These are phyloP conservation scores for Microsporum ferrugineum DNA, from an alignment of 2,329 filamentous ascomycete genomes.

Conservation along the genomic window DNA sequence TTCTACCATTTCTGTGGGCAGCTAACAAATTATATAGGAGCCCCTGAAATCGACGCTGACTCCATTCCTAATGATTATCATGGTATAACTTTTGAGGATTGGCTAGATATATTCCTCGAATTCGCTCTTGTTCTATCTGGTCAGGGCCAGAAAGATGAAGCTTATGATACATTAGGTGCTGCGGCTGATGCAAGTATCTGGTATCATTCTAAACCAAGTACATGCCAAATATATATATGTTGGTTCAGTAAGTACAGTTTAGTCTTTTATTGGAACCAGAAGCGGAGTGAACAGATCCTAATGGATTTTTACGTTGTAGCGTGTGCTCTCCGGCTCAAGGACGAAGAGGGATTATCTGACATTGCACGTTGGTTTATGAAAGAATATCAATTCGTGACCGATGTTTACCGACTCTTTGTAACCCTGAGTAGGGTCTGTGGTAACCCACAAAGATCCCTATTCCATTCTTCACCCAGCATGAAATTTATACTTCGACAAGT, in stretches of 20 bases:
- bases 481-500: constrained; percentile 89
- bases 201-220: constrained; percentile 54
- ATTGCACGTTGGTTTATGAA: constrained; percentile 76
- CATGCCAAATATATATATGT: constrained; percentile 62
- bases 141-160: constrained; percentile 54
- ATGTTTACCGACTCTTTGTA: constrained; percentile 73
- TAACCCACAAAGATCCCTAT: constrained; percentile 50
- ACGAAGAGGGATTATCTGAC: constrained; percentile 62
- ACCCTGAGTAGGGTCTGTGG: constrained; percentile 66
- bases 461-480: constrained; percentile 68
- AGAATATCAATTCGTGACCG: constrained; percentile 65
- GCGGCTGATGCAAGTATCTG: constrained; percentile 75
- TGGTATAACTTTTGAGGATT: constrained; percentile 68
- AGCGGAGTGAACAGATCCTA: constrained; percentile 14
- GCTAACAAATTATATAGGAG: constrained; percentile 7
- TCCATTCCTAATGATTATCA: constrained; percentile 50
- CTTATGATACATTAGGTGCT: constrained; percentile 69
- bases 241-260: constrained; percentile 52
- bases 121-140: constrained; percentile 69
- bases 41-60: constrained; percentile 9
- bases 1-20: background rate
- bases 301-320: constrained; percentile 36
- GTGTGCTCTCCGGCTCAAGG: constrained; percentile 70
- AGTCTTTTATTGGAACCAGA: background rate
- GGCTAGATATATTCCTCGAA: constrained; percentile 83